Evolutionary conservation across 768 basidiomycete species (phyloP).

Genomic region (Dacryopinax primogenitus): DNA sequence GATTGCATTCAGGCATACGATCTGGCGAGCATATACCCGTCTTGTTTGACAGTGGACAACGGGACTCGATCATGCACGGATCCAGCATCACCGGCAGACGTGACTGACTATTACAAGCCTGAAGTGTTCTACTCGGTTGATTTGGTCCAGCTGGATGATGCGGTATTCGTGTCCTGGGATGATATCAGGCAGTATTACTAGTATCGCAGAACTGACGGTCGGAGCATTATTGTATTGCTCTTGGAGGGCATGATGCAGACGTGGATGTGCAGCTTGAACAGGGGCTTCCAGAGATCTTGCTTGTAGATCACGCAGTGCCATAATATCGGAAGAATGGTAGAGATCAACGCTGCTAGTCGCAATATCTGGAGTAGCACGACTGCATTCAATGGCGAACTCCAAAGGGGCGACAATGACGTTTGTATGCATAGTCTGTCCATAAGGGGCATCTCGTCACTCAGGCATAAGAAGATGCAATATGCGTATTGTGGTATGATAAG

Average conservation of each 20-base stretch:
- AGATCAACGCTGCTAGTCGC: too few species aligned
- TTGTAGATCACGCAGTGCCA: too few species aligned
- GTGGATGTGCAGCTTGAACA: too few species aligned
- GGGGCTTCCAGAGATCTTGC: too few species aligned
- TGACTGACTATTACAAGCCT: neutral
- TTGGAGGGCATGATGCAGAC: too few species aligned
- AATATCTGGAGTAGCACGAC: too few species aligned
- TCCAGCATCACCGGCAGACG: neutral
- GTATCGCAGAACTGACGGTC: neutral
- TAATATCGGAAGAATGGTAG: too few species aligned
- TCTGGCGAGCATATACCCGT: neutral
- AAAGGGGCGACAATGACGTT: too few species aligned
- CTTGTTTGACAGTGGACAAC: neutral
- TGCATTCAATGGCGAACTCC: too few species aligned
- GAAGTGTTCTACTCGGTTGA: neutral
- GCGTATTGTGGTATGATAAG: slow-evolving; percentile 1
- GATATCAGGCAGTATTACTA: neutral
- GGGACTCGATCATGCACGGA: neutral
- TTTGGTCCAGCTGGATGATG: slow-evolving; percentile 11
- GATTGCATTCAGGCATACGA: neutral
- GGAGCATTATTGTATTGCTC: too few species aligned
- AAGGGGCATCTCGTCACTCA: too few species aligned
- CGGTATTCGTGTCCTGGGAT: slow-evolving; percentile 2
- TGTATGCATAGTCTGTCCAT: too few species aligned
- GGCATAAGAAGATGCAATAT: neutral